Evolutionary conservation across 768 basidiomycete genomes (phyloP).

Genomic region (Calocybe gangraenosa): DNA sequence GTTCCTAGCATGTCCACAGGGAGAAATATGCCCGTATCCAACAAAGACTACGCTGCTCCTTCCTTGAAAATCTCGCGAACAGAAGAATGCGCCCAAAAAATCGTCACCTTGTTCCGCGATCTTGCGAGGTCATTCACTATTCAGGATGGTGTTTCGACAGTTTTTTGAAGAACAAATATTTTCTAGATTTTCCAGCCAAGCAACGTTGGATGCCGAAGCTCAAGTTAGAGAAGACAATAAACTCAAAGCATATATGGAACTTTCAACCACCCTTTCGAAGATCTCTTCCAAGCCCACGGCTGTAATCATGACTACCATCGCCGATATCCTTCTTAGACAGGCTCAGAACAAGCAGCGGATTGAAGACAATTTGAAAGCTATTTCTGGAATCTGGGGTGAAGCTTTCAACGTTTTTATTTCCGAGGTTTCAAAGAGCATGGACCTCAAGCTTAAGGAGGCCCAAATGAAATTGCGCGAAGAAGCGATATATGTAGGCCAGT

Average conservation of each 20-base stretch:
- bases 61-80: not conserved
- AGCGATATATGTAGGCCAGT: conserved; percentile 3
- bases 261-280: conserved; percentile 44
- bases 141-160: not conserved
- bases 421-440: conserved; percentile 37
- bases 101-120: conserved; percentile 32
- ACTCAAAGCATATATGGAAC: conserved; percentile 42
- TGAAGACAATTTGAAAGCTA: conserved; percentile 32
- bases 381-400: conserved; percentile 43
- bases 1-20: not conserved
- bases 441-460: conserved; percentile 26
- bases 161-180: conserved; percentile 26
- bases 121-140: conserved; percentile 33
- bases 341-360: conserved; percentile 37
- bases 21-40: not conserved
- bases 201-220: conserved; percentile 37
- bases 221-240: conserved; percentile 44
- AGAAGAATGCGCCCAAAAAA: conserved; percentile 18
- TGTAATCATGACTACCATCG: conserved; percentile 41
- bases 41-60: conserved; percentile 2
- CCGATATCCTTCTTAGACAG: conserved; percentile 39
- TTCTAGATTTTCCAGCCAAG: conserved; percentile 45
- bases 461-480: conserved; percentile 24
- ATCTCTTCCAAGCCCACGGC: conserved; percentile 37
- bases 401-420: conserved; percentile 37